Percentiles rank a stretch among this genome's conserved stretches.
Conservation (phyloP, 345 rosid species). For the Citrus cavaleriei region DNA sequence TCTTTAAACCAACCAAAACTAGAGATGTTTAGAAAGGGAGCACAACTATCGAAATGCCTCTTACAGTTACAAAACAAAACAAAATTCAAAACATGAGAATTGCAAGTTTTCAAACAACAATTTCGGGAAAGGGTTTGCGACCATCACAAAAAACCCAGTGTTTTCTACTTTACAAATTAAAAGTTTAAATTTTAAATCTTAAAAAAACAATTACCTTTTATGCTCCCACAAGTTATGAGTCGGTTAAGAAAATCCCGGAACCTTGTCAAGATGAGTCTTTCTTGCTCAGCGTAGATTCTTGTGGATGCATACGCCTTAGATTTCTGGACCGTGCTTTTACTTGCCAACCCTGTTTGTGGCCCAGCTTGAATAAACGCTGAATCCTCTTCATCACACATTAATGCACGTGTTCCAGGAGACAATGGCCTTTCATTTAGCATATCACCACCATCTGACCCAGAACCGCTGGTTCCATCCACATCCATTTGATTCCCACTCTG, state of each 20-base stretch:
- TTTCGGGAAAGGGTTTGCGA: not conserved
- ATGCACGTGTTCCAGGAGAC: conserved; percentile 55
- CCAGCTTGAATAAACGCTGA: conserved; percentile 18
- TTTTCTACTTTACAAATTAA: conserved; percentile 4
- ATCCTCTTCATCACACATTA: conserved; percentile 67
- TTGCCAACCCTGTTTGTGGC: conserved; percentile 6
- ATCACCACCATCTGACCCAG: conserved; percentile 15
- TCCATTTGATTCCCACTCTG: conserved; percentile 19
- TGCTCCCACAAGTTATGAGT: conserved; percentile 42
- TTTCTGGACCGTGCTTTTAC: conserved; percentile 17
- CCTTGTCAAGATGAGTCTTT: conserved; percentile 43
- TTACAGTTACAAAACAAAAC: not conserved
- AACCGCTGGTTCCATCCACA: conserved; percentile 21
- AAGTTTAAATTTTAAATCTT: not conserved
- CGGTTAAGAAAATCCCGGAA: conserved; percentile 53
- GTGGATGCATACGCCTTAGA: conserved; percentile 23
- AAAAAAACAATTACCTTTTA: conserved; percentile 39
- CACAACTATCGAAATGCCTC: not conserved
- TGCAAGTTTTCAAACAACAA: not conserved
- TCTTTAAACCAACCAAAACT: not conserved
- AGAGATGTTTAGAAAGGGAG: not conserved
- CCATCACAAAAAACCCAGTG: not conserved
- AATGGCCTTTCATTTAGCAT: conserved; percentile 29
- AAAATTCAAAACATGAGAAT: not conserved
- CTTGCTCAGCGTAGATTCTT: conserved; percentile 46